Conservation (phyloP, 1,139 yeast species). For the Petasospora rhodanensis region DNA sequence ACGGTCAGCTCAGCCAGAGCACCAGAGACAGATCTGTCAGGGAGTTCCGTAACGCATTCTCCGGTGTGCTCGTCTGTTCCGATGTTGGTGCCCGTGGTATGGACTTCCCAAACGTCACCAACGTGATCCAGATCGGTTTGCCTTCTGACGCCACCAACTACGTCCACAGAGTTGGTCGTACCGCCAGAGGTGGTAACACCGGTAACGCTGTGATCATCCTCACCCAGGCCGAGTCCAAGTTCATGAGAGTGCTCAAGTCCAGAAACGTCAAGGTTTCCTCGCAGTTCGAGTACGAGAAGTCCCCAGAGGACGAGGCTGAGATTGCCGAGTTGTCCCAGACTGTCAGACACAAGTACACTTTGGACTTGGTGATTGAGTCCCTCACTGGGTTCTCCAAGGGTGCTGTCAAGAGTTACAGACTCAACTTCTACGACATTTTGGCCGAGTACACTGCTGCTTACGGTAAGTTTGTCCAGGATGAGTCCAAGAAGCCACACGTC, state of each 20-base stretch:
- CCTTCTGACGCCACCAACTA: conserved; percentile 73
- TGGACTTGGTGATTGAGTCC: conserved; percentile 29
- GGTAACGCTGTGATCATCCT: conserved; percentile 62
- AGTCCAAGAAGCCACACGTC: conserved; percentile 18
- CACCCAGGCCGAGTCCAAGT: conserved; percentile 45
- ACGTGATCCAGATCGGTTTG: conserved; percentile 77
- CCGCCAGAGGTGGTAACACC: conserved; percentile 85
- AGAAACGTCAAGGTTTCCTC: conserved; percentile 49
- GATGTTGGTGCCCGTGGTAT: conserved; percentile 97
- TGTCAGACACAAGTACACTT: conserved; percentile 23
- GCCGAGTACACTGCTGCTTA: conserved; percentile 19
- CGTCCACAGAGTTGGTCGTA: conserved; percentile 92
- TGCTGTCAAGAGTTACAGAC: conserved; percentile 29
- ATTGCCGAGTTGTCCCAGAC: conserved; percentile 25
- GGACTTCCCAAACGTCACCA: conserved; percentile 83
- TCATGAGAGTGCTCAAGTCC: conserved; percentile 39
- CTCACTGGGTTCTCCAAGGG: conserved; percentile 35
- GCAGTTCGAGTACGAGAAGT: conserved; percentile 29
- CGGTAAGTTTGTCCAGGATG: conserved; percentile 18
- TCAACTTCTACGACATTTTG: conserved; percentile 23
- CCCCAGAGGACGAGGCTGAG: conserved; percentile 27
- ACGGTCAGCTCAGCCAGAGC: conserved; percentile 69
- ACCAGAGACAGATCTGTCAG: conserved; percentile 57
- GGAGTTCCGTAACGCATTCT: conserved; percentile 44
- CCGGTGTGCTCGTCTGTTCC: conserved; percentile 70